Evolutionary conservation across 805 yeast genomes (phyloP).

Genomic region (Metschnikowia anglica): DNA sequence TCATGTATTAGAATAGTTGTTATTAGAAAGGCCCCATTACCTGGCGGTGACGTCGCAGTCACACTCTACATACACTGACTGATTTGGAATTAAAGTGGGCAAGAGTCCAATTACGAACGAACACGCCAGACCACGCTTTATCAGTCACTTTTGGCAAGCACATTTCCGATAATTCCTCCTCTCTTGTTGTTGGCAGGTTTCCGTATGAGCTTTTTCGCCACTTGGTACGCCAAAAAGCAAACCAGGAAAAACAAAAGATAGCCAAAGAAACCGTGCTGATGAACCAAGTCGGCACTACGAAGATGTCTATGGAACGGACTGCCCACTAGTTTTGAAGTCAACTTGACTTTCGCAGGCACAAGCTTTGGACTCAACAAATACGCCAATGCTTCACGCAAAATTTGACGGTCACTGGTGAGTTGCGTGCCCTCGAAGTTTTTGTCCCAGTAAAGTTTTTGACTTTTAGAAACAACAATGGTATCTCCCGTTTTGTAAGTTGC

Average conservation of each 20-base stretch:
- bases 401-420: constrained; percentile 35
- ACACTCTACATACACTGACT: too few species aligned
- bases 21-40: neutral
- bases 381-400: constrained; percentile 36
- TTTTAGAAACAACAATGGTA: constrained; percentile 50
- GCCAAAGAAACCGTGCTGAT: constrained; percentile 44
- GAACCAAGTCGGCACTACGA: constrained; percentile 45
- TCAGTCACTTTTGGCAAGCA: constrained; percentile 15
- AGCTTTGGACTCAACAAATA: constrained; percentile 38
- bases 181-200: constrained; percentile 4
- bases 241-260: constrained; percentile 27
- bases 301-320: constrained; percentile 44
- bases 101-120: too few species aligned
- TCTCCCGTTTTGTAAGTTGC: constrained; percentile 51
- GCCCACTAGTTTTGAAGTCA: constrained; percentile 35
- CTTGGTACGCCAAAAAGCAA: constrained; percentile 5
- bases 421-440: constrained; percentile 35
- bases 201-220: constrained; percentile 1
- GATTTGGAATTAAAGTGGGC: too few species aligned
- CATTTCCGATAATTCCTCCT: constrained; percentile 18
- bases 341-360: constrained; percentile 13
- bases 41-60: too few species aligned
- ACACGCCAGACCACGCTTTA: too few species aligned
- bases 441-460: constrained; percentile 37
- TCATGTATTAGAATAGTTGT: constrained; percentile 13